phyloP scores from a whole-genome alignment of 2,329 filamentous ascomycete genomes.

The Fusarium napiforme region DNA sequence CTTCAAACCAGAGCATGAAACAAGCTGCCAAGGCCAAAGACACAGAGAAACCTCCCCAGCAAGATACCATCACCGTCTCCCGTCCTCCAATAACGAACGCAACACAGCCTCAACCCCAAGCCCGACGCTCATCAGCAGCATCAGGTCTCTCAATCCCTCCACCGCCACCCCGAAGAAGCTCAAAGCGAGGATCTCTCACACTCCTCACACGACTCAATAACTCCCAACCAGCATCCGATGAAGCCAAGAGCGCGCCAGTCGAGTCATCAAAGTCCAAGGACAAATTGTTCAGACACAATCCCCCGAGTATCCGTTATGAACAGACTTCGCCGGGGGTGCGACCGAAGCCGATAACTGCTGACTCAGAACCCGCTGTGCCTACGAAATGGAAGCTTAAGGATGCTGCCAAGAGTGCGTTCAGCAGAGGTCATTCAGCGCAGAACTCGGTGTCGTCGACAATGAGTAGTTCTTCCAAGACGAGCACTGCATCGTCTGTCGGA shows the following conservation, averaged over 20 bases:
- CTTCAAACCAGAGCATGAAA: constrained; percentile 19
- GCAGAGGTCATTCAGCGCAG: constrained; percentile 31
- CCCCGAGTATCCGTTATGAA: constrained; percentile 47
- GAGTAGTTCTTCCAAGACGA: background rate
- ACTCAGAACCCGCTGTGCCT: constrained; percentile 21
- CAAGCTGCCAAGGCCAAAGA: constrained; percentile 1
- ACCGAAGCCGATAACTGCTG: constrained; percentile 35
- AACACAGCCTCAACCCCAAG: background rate
- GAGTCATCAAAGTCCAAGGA: constrained; percentile 17
- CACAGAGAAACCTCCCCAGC: background rate
- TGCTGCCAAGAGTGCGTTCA: constrained; percentile 50
- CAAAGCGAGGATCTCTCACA: constrained; percentile 37
- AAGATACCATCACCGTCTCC: constrained; percentile 28
- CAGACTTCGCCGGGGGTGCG: constrained; percentile 37
- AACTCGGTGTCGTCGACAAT: constrained; percentile 30
- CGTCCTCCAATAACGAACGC: constrained; percentile 12
- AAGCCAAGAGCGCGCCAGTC: constrained; percentile 7
- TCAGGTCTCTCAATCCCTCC: constrained; percentile 25
- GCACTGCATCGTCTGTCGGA: constrained; percentile 21
- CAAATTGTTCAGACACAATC: constrained; percentile 29
- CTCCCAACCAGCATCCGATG: constrained; percentile 14
- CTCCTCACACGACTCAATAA: constrained; percentile 28
- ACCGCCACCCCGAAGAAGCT: constrained; percentile 39
- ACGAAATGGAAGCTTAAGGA: constrained; percentile 51
- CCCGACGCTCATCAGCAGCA: constrained; percentile 23